Evolutionary conservation across 176 grass and related monocot genomes (phyloP), one percentile per base, ranked within the genome.

Genomic region (Avena atlantica): DNA sequence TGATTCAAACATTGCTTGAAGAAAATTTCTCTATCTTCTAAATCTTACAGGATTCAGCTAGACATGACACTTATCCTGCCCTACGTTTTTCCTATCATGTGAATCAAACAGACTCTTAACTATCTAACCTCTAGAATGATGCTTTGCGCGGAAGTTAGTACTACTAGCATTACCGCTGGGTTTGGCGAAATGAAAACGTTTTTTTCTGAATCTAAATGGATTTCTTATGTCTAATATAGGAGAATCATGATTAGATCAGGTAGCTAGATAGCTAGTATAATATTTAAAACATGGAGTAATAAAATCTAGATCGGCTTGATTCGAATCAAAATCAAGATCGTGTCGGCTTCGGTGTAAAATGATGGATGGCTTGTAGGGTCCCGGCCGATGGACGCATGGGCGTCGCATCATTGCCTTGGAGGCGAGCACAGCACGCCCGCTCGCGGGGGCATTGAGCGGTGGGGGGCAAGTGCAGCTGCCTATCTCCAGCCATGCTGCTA

Each of bases 261-360:
- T 53, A 53, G 11, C 49, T 51, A 51, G 51, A 5, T 42, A 42
- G 37, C 5, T 42, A 42, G 37, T 7, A 6, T 6, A 42, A 42
- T 42, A 42, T 42, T 42, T 42, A 42, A 42, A 40, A 42, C 37
- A 42, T 42, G 37, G 37, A 40, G 37, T 40, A 42, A 42, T 53
- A 53, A 14, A 53, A 53, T 53, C 51, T 53, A 1, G 5, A 16
- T 14, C 13, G 51, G 13, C 51, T 53, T 53, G 23, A 27, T 65
- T 65, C 27, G 24, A 29, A 65, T 12, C 27, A 62, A 89, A 62
- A 80, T 24, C 21, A 25, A 78, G 84, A 83, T 88, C 9, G 59
- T 81, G 69, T 52, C 68, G 75, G 45, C 9, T 10, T 9, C 45
- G 45, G 89, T 9, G 51, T 12, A 15, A 68, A 36, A 25, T 0